These are phyloP conservation scores for Gomphus bonarii DNA, from an alignment of 1,284 basidiomycete genomes.

Conservation along the genomic window DNA sequence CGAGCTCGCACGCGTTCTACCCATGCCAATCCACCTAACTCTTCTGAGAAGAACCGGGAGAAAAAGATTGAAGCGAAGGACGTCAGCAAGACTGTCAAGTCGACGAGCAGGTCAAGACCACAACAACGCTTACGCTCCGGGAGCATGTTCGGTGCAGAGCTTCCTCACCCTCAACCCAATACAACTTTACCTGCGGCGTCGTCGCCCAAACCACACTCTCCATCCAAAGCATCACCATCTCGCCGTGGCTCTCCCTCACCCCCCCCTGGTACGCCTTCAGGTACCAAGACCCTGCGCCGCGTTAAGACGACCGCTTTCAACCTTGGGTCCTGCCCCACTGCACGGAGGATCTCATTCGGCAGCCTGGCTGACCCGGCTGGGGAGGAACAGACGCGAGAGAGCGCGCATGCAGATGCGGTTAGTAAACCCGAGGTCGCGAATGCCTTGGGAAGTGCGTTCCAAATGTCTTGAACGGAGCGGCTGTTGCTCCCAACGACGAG, in stretches of 20 bases:
- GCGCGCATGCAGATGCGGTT: slow-evolving; percentile 18
- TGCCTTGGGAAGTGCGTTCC: slow-evolving; percentile 49
- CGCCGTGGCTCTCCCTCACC: background rate
- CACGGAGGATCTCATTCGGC: slow-evolving; percentile 41
- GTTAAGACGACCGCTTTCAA: slow-evolving; percentile 15
- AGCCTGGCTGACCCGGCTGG: slow-evolving; percentile 26
- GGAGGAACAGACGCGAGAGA: slow-evolving; percentile 23
- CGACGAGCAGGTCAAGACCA: background rate
- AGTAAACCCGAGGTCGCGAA: slow-evolving; percentile 20
- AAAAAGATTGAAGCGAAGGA: background rate
- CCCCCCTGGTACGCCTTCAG: background rate
- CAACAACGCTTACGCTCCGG: background rate
- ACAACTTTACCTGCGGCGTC: slow-evolving; percentile 4
- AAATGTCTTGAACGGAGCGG: slow-evolving; percentile 31
- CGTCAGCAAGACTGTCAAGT: background rate
- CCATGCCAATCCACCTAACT: background rate
- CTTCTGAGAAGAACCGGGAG: background rate
- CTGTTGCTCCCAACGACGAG: background rate
- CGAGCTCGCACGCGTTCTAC: slow-evolving; percentile 35
- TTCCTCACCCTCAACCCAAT: slow-evolving; percentile 13
- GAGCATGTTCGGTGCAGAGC: slow-evolving; percentile 14
- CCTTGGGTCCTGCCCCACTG: slow-evolving; percentile 18
- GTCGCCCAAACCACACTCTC: background rate
- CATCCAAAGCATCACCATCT: background rate
- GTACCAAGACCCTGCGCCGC: slow-evolving; percentile 13